phyloP scores from a whole-genome alignment of 495 filamentous ascomycete species.

The Tetracladium marchalianum region DNA sequence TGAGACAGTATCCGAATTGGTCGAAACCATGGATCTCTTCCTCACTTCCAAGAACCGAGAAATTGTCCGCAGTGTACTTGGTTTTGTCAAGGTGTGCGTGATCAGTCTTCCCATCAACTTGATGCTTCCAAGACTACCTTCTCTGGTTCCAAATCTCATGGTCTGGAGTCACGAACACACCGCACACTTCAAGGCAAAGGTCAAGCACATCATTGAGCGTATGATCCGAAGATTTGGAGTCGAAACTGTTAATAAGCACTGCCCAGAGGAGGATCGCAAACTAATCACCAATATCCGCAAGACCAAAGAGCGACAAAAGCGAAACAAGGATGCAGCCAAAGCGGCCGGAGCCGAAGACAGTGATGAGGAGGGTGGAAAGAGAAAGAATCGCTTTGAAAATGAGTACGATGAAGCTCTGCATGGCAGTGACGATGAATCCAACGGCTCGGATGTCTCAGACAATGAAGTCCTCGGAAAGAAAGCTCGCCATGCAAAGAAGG shows the following conservation, averaged over 20 bases:
- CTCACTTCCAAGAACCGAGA: constrained; percentile 91
- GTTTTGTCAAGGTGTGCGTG: constrained; percentile 92
- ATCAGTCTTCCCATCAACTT: constrained; percentile 70
- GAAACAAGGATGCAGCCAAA: constrained; percentile 63
- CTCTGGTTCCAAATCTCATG: constrained; percentile 80
- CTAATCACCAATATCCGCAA: constrained; percentile 90
- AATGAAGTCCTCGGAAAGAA: constrained; percentile 46
- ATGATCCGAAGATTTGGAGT: constrained; percentile 86
- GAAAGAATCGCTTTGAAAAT: constrained; percentile 62
- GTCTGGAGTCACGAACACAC: constrained; percentile 97
- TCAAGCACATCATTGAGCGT: constrained; percentile 93
- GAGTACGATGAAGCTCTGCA: constrained; percentile 95
- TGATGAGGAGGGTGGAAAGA: constrained; percentile 34
- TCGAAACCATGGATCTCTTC: constrained; percentile 89
- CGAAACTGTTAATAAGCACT: constrained; percentile 61
- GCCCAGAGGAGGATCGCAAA: constrained; percentile 79
- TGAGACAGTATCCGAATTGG: constrained; percentile 59
- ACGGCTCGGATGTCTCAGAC: constrained; percentile 50
- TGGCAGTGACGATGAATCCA: constrained; percentile 62
- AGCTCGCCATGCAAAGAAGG: constrained; percentile 39
- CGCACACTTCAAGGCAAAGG: constrained; percentile 86
- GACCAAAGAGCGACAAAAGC: constrained; percentile 77
- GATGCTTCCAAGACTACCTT: constrained; percentile 60
- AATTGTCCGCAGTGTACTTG: constrained; percentile 84
- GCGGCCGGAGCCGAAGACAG: constrained; percentile 30